Evolutionary conservation across 805 yeast species (phyloP), one percentile per base, ranked within the genome.

Genomic region (Schizosaccharomyces osmophilus): DNA sequence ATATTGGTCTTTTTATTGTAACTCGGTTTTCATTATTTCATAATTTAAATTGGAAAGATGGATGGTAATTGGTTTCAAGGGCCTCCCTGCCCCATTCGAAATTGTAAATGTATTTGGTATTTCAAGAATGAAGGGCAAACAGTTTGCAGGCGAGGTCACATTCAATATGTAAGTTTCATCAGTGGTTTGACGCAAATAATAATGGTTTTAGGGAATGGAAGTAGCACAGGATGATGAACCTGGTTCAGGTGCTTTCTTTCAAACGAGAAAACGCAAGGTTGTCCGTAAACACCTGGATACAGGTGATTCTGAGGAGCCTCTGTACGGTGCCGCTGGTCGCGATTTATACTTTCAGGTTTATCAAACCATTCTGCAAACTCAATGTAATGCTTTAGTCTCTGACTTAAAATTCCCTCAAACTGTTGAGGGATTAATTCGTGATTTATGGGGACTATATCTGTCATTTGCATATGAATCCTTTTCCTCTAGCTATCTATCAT

Each of bases 81-180:
- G 1, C 84, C 85, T 4, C 72, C 83, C 2, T 90, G 97, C 76
- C 95, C 96, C 0, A 81, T 82, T 1, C 88, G 84, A 64, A 90
- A 90, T 73, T 90, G 97, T 71, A 80, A 84, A 3, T 84, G 95
- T 0, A 73, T 81, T 45, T 77, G 82, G 61, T 90, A 86, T 79
- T 76, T 83, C 59, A 71, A 79, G 43, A 72, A 80, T 3, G 86
- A 84, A 67, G 97, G 97, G 26, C 80, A 79, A 60, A 77, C 82
- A 62, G 82, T 88, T 8, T 90, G 97, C 69, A 88, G 85, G 67
- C 83, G 79, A 67, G 97, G 97, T 5, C 97, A 90, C 72, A 87
- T 88, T n/a, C 79, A 80, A 71, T 89, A 83, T 64, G 87, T 88
- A 43, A 84, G 83, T 64, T 64, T 32, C 24, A 9, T 5, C 24